phyloP scores from a whole-genome alignment of 768 basidiomycete species.

The Mrakia blollopis region DNA sequence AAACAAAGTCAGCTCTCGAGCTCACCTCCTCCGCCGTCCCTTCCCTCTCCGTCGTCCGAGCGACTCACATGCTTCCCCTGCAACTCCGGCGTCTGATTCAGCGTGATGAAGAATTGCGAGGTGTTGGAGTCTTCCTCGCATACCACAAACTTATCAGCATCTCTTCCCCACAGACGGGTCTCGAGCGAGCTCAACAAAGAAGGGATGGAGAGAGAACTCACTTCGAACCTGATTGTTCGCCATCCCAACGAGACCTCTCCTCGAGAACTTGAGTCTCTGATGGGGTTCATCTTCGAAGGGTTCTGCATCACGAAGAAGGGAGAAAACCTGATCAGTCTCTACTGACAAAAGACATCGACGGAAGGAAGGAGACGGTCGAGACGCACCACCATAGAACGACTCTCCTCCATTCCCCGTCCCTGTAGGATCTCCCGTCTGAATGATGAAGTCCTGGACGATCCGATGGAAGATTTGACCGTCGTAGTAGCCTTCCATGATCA shows the following conservation, averaged over 20 bases:
- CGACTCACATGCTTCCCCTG: slow-evolving; percentile 67
- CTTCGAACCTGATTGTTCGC: slow-evolving; percentile 69
- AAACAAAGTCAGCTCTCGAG: not conserved
- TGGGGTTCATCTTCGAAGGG: slow-evolving; percentile 93
- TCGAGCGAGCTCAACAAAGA: not conserved
- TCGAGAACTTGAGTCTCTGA: slow-evolving; percentile 77
- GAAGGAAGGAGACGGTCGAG: not conserved
- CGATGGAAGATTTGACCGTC: slow-evolving; percentile 72
- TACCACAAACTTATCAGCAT: not conserved
- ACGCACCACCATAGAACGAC: slow-evolving; percentile 68
- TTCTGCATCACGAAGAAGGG: slow-evolving; percentile 52
- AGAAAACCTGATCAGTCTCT: not conserved
- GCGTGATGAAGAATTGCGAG: slow-evolving; percentile 80
- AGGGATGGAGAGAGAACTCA: not conserved
- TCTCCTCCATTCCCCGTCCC: slow-evolving; percentile 45
- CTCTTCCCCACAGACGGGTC: no score
- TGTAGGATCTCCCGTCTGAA: slow-evolving; percentile 90
- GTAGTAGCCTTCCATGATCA: slow-evolving; percentile 68
- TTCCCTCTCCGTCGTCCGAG: not conserved
- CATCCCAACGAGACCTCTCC: slow-evolving; percentile 90
- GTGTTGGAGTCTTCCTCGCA: slow-evolving; percentile 62
- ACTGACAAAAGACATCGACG: not conserved
- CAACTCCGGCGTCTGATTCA: slow-evolving; percentile 86
- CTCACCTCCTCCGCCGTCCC: not conserved
- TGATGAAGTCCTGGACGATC: slow-evolving; percentile 84